Percentiles rank a stretch among this genome's conserved stretches.
These are phyloP conservation scores for Puya raimondii DNA, from an alignment of 176 grass and related monocot species.

Conservation along the genomic window DNA sequence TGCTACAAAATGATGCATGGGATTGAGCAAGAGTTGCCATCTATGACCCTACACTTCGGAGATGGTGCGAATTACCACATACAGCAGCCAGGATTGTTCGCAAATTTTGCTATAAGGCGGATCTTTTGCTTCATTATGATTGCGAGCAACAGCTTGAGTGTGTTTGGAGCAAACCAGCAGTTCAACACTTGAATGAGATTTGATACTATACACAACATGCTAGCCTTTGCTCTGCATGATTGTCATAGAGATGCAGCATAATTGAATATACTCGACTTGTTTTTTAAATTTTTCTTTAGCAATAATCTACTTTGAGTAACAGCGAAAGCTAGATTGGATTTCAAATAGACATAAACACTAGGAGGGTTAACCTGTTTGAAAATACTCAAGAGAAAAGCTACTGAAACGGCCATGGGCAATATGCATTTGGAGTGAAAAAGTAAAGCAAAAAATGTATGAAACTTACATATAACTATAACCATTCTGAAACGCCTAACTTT, in stretches of 20 bases:
- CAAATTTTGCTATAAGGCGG: neutral
- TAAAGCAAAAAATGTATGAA: no score
- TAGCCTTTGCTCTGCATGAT: neutral
- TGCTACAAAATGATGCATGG: neutral
- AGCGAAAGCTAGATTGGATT: no score
- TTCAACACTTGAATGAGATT: slow-evolving; percentile 17
- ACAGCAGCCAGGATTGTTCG: slow-evolving; percentile 4
- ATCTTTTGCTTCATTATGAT: slow-evolving; percentile 13
- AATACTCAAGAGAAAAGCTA: no score
- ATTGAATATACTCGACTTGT: no score
- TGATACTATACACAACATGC: neutral
- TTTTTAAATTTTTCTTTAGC: no score
- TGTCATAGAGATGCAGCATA: neutral
- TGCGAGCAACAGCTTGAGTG: neutral
- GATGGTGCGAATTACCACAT: neutral
- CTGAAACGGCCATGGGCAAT: no score
- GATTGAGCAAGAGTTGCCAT: neutral
- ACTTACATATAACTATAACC: no score
- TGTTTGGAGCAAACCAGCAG: slow-evolving; percentile 17
- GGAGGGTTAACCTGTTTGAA: no score
- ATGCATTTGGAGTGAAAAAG: no score
- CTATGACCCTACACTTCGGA: slow-evolving; percentile 14
- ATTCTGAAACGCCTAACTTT: no score
- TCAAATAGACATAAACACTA: no score
- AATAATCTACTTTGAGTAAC: no score